phyloP scores from a whole-genome alignment of 805 yeast genomes.

The Zygotorulaspora chibaensis region DNA sequence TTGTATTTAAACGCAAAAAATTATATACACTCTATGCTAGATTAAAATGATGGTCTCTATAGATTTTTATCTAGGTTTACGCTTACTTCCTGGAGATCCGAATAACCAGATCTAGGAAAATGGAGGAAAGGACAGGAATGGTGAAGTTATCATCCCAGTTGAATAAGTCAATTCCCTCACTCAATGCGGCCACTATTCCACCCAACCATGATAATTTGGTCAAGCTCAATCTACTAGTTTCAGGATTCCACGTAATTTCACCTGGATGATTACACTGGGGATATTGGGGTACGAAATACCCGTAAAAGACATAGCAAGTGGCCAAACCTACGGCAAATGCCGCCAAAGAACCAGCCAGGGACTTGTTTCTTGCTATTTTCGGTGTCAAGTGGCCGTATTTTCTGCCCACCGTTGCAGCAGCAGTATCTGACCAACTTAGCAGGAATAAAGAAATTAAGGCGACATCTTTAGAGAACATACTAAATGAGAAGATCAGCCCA shows the following conservation, averaged over 20 bases:
- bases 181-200: constrained; percentile 79
- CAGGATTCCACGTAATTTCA: constrained; percentile 62
- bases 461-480: constrained; percentile 74
- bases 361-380: constrained; percentile 65
- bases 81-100: constrained; percentile 27
- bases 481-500: constrained; percentile 71
- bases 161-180: constrained; percentile 77
- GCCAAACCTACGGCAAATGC: constrained; percentile 71
- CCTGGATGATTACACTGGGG: constrained; percentile 51
- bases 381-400: constrained; percentile 81
- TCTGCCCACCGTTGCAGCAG: constrained; percentile 93
- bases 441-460: constrained; percentile 69
- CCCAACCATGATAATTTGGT: constrained; percentile 51
- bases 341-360: constrained; percentile 86
- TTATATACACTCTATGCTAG: constrained; percentile 7
- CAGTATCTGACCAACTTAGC: constrained; percentile 95
- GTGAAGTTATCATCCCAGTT: constrained; percentile 90
- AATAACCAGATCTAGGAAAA: constrained; percentile 52
- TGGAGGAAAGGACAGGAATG: constrained; percentile 81
- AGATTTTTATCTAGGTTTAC: no score
- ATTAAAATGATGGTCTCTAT: neutral
- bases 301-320: constrained; percentile 67
- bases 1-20: neutral
- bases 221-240: constrained; percentile 53
- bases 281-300: constrained; percentile 62